phyloP scores from a whole-genome alignment of 2,329 filamentous ascomycete genomes.

The Sclerotinia trifoliorum region DNA sequence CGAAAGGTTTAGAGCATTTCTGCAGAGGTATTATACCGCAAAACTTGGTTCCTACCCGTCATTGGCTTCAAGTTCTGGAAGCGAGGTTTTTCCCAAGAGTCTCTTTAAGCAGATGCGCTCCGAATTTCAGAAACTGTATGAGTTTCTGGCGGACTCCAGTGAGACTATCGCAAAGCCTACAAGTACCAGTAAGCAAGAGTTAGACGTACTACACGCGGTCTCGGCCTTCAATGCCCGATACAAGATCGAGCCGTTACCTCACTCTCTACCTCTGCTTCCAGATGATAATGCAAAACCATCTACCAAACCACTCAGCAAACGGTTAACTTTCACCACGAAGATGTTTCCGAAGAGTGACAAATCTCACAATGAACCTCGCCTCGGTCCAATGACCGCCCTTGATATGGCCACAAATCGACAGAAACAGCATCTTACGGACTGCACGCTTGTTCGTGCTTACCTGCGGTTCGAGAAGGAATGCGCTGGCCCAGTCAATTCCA shows the following conservation, averaged over 20 bases:
- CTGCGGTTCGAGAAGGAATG: constrained; percentile 65
- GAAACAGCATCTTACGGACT: constrained; percentile 41
- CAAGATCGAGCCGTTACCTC: constrained; percentile 57
- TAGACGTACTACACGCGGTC: constrained; percentile 69
- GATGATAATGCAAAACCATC: constrained; percentile 33
- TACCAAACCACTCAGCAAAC: constrained; percentile 21
- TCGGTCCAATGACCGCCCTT: constrained; percentile 53
- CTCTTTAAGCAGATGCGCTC: constrained; percentile 61
- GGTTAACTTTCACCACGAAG: constrained; percentile 34
- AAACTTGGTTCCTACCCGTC: constrained; percentile 69
- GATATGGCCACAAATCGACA: constrained; percentile 48
- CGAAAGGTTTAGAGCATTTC: constrained; percentile 68
- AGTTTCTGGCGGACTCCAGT: constrained; percentile 65
- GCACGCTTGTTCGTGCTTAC: constrained; percentile 64
- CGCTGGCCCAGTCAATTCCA: constrained; percentile 48
- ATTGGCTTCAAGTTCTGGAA: constrained; percentile 44
- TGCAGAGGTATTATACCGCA: constrained; percentile 64
- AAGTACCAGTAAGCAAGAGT: constrained; percentile 59
- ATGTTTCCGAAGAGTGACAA: constrained; percentile 39
- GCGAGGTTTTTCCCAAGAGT: constrained; percentile 54
- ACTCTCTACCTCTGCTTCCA: constrained; percentile 68
- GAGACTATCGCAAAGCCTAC: constrained; percentile 45
- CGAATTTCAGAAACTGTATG: constrained; percentile 71
- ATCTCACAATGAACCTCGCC: constrained; percentile 48
- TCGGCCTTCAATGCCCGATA: constrained; percentile 63